Percentiles rank a stretch among this genome's conserved stretches.
These are phyloP conservation scores for Heterobasidion irregulare DNA, from an alignment of 1,284 basidiomycete species.

Conservation along the genomic window DNA sequence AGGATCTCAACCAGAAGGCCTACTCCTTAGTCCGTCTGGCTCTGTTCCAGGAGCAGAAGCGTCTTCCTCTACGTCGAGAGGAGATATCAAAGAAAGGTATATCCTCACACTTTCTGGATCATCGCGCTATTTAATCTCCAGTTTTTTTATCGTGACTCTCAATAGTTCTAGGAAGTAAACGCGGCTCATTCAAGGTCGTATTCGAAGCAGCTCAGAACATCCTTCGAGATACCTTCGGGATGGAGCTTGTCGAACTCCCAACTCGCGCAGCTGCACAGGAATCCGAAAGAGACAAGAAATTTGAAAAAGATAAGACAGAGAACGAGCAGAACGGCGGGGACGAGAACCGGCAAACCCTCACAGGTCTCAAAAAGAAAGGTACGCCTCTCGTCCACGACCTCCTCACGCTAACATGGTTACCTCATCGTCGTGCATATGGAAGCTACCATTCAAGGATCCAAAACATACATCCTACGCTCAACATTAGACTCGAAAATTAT, in stretches of 20 bases:
- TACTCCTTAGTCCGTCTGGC: slow-evolving; percentile 64
- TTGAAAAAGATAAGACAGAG: slow-evolving; percentile 20
- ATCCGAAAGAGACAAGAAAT: slow-evolving; percentile 20
- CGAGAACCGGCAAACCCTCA: slow-evolving; percentile 33
- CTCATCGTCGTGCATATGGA: not conserved
- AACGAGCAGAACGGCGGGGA: slow-evolving; percentile 11
- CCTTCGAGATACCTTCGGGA: slow-evolving; percentile 54
- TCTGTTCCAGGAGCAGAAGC: slow-evolving; percentile 60
- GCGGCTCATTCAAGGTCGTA: slow-evolving; percentile 49
- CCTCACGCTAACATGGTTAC: not conserved
- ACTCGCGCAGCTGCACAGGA: slow-evolving; percentile 35
- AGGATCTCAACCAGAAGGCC: slow-evolving; percentile 55
- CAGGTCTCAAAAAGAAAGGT: slow-evolving; percentile 51
- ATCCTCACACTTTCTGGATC: slow-evolving; percentile 1
- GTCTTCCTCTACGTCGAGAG: slow-evolving; percentile 53
- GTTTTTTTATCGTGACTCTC: not conserved
- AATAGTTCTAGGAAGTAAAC: slow-evolving; percentile 50
- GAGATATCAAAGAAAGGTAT: slow-evolving; percentile 74
- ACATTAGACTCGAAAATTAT: slow-evolving; percentile 48
- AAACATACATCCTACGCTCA: slow-evolving; percentile 71
- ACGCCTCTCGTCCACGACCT: slow-evolving; percentile 2
- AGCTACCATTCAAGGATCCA: slow-evolving; percentile 53
- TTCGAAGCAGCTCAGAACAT: slow-evolving; percentile 51
- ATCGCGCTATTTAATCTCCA: not conserved
- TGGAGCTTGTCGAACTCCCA: slow-evolving; percentile 71